Evolutionary conservation across 108 stramenopile species (phyloP), one percentile per base, ranked within the genome.

Genomic region (Fistulifera pelliculosa): DNA sequence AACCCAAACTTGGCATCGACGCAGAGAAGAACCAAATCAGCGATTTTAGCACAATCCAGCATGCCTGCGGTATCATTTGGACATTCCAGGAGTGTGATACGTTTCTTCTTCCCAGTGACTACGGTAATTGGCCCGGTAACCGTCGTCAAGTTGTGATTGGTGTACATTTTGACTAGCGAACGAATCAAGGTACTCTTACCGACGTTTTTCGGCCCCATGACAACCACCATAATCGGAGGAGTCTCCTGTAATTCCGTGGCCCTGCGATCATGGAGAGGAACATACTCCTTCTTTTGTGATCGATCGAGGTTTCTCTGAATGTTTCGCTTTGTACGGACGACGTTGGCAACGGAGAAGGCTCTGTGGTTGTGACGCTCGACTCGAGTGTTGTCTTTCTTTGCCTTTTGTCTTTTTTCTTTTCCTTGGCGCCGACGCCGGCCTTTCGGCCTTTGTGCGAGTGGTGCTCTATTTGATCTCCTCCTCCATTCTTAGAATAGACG

Each of bases 1-100:
- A 99, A 98, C 0, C 99, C 99, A 64, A 94, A 98, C 61, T 90
- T 94, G 40, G 96, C 96, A 73, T 99, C 99, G 22, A 99, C 94
- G 31, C 92, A 85, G 11, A 99, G 65, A 25, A 99, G 65, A 7
- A 97, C 96, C 2, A 99, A 71, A 63, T 99, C 99, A 11, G 97
- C 96, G 11, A 97, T 83, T 66, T 99, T 99, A 60, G 96, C 96
- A 58, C 94, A 80, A 76, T 99, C 99, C 24, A 96, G 69, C 97
- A 98, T 96, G 26, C 90, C 92, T 38, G 79, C 60, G 22, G 94
- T 75, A 64, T 94, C 91, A 64, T 84, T 84, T 26, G 96, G 96
- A 64, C 94, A 96, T 69, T 99, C 99, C 27, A 98, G 55, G 27
- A 99, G 73, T 1, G 99, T 99, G 31, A 97, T 68, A 16, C 99